Evolutionary conservation across 2,329 filamentous ascomycete genomes (phyloP).

Genomic region (Microcyclospora tardicrescens): DNA sequence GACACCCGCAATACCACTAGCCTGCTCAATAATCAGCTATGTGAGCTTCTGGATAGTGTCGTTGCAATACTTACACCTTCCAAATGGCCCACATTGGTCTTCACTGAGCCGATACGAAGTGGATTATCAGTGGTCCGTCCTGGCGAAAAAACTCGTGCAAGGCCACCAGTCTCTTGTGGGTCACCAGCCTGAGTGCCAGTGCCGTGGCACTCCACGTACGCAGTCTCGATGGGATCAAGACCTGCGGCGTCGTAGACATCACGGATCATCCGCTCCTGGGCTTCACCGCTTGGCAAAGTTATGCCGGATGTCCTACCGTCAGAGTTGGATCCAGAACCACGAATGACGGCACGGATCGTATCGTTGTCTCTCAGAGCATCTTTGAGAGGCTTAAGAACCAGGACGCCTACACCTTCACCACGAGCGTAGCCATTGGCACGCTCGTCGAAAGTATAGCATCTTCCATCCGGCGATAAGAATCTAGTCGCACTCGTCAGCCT

Average conservation of each 20-base stretch:
- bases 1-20: conserved; percentile 10
- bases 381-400: conserved; percentile 27
- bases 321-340: conserved; percentile 21
- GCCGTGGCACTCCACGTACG: conserved; percentile 7
- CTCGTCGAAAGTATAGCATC: conserved; percentile 15
- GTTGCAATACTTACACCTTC: conserved; percentile 7
- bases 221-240: background rate
- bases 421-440: conserved; percentile 37
- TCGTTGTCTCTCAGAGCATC: conserved; percentile 1
- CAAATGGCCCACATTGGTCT: conserved; percentile 8
- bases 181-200: conserved; percentile 11
- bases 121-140: background rate
- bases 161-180: conserved; percentile 7
- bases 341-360: conserved; percentile 21
- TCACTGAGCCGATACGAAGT: conserved; percentile 8
- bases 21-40: too few relatives aligned
- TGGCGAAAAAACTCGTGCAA: background rate
- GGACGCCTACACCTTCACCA: conserved; percentile 38
- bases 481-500: too few relatives aligned
- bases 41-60: conserved; percentile 5
- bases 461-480: background rate
- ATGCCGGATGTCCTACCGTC: conserved; percentile 29
- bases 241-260: background rate
- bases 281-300: conserved; percentile 26
- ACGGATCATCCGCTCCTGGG: conserved; percentile 3